Conservation (phyloP, 371 early-diverging fungal species). For the Ordospora pajunii region DNA sequence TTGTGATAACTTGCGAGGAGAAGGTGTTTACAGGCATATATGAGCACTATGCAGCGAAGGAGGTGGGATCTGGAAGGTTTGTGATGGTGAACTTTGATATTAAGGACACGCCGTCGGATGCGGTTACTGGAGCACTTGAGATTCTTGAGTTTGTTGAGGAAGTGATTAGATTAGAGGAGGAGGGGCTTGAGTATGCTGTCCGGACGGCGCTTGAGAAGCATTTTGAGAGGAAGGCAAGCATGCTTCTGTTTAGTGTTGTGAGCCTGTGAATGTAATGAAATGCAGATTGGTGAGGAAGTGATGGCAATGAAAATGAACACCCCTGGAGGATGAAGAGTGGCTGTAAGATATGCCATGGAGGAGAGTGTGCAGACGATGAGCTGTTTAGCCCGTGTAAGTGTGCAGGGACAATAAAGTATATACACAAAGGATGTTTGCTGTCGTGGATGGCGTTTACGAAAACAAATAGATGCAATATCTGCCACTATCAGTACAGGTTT, state of each 20-base stretch:
- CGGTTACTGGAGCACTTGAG: slow-evolving; percentile 70
- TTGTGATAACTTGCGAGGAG: slow-evolving; percentile 88
- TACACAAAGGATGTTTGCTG: slow-evolving; percentile 48
- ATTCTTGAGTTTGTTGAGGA: slow-evolving; percentile 69
- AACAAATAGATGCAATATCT: slow-evolving; percentile 41
- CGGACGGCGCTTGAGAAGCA: not conserved
- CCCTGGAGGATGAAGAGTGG: not conserved
- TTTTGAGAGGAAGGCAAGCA: not conserved
- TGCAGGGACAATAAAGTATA: slow-evolving; percentile 48
- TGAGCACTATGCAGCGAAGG: slow-evolving; percentile 60
- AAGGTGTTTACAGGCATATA: slow-evolving; percentile 80
- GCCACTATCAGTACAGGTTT: slow-evolving; percentile 37
- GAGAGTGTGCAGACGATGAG: slow-evolving; percentile 14
- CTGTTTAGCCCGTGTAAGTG: slow-evolving; percentile 52
- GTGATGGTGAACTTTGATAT: slow-evolving; percentile 88
- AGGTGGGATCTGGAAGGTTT: slow-evolving; percentile 55
- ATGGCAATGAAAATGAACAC: not conserved
- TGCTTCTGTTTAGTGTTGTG: slow-evolving; percentile 15
- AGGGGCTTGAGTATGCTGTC: not conserved
- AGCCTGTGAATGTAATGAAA: not conserved
- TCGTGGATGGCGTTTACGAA: slow-evolving; percentile 35
- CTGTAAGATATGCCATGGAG: slow-evolving; percentile 53
- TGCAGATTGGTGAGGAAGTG: not conserved
- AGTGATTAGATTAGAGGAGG: not conserved
- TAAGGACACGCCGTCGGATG: slow-evolving; percentile 79